Conservation (phyloP, 2,329 filamentous ascomycete species). For the Colletotrichum eleusines region DNA sequence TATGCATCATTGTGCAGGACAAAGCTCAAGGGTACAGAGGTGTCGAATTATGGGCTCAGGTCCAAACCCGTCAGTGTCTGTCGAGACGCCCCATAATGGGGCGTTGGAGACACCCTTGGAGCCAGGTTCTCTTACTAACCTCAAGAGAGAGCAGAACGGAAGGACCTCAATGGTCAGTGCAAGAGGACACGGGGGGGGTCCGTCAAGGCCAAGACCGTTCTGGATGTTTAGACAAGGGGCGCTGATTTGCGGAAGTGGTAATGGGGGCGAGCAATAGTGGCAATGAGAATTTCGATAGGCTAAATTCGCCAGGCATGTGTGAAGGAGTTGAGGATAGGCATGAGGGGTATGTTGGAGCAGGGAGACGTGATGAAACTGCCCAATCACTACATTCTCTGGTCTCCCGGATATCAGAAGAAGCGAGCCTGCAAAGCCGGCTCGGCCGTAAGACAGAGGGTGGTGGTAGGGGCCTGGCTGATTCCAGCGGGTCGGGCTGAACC, state of each 20-base stretch:
- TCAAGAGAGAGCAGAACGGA: slow-evolving; percentile 9
- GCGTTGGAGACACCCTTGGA: not conserved
- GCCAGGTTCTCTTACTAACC: not conserved
- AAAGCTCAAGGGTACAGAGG: slow-evolving; percentile 18
- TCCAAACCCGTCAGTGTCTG: slow-evolving; percentile 2
- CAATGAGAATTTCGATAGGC: not conserved
- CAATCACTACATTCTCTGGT: not conserved
- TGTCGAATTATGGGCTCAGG: slow-evolving; percentile 14
- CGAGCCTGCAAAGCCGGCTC: slow-evolving; percentile 13
- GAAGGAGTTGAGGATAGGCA: not conserved
- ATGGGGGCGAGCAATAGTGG: slow-evolving; percentile 5
- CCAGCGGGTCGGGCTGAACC: slow-evolving; percentile 34
- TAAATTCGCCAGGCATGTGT: not conserved
- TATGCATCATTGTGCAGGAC: slow-evolving; percentile 22
- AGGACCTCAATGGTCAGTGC: slow-evolving; percentile 9
- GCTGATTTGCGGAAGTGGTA: not conserved
- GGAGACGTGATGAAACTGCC: not conserved
- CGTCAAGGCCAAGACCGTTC: not conserved
- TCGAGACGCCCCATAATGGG: slow-evolving; percentile 11
- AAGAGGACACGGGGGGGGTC: not conserved
- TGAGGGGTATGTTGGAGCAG: not conserved
- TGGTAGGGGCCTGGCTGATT: slow-evolving; percentile 35
- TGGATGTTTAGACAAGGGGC: slow-evolving; percentile 2
- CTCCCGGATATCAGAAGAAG: slow-evolving; percentile 12
- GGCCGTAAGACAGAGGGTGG: slow-evolving; percentile 31